These are phyloP conservation scores for Teunomyces atbi DNA, from an alignment of 805 yeast genomes.

Conservation along the genomic window DNA sequence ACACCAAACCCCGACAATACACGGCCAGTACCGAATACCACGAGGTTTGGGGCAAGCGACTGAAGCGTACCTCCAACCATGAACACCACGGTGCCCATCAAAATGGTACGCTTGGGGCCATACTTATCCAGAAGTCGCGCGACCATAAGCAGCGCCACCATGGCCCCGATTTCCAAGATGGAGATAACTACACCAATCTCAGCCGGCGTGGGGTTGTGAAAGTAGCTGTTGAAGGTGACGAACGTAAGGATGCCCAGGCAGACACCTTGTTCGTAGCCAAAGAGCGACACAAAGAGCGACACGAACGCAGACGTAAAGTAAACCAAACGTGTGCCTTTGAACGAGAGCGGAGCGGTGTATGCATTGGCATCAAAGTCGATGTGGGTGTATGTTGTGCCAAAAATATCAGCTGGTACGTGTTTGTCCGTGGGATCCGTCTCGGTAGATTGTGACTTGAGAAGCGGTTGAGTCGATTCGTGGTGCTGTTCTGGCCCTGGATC, in stretches of 20 bases:
- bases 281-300: constrained; percentile 41
- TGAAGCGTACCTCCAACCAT: constrained; percentile 78
- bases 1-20: constrained; percentile 83
- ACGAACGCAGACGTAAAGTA: constrained; percentile 47
- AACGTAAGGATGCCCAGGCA: constrained; percentile 85
- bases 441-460: neutral
- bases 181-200: constrained; percentile 86
- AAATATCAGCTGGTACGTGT: constrained; percentile 20
- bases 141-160: constrained; percentile 72
- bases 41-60: constrained; percentile 54
- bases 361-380: constrained; percentile 35
- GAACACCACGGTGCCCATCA: constrained; percentile 75
- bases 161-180: constrained; percentile 84
- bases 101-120: constrained; percentile 77
- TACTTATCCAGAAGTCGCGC: constrained; percentile 75
- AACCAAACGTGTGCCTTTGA: constrained; percentile 41
- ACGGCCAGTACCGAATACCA: constrained; percentile 67
- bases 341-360: constrained; percentile 29
- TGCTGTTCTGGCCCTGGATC: neutral
- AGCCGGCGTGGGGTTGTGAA: constrained; percentile 69
- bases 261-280: constrained; percentile 65
- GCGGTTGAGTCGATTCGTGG: neutral
- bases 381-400: constrained; percentile 35
- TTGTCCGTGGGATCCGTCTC: neutral
- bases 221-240: constrained; percentile 64